Conservation (phyloP, 768 basidiomycete genomes). For the Tricholomella constricta region DNA sequence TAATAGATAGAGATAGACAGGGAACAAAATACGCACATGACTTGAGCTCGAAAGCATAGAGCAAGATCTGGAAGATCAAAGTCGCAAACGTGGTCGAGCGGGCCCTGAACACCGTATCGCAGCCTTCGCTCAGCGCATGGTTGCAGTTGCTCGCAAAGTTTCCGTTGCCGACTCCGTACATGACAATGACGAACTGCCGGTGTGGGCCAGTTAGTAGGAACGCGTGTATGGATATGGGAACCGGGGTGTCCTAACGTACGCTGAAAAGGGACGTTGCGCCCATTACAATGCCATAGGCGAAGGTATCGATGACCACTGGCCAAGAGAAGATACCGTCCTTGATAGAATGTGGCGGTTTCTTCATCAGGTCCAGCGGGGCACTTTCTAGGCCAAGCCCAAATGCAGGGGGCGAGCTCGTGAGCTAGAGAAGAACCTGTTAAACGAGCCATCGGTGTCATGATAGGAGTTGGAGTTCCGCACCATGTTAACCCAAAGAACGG, state of each 20-base stretch:
- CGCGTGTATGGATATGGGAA: no score
- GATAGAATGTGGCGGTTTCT: conserved; percentile 44
- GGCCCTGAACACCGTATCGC: conserved; percentile 31
- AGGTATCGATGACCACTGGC: conserved; percentile 37
- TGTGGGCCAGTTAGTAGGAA: no score
- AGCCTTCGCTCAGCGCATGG: no score
- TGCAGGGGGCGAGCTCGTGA: conserved; percentile 52
- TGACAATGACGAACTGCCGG: conserved; percentile 42
- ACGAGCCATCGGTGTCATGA: no score
- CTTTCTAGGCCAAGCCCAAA: conserved; percentile 55
- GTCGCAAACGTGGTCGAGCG: conserved; percentile 40
- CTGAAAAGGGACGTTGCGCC: conserved; percentile 34
- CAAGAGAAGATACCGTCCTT: conserved; percentile 41
- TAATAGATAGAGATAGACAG: no score
- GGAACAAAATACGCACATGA: conserved; percentile 38
- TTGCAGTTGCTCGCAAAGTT: conserved; percentile 34
- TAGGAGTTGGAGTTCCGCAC: conserved; percentile 25
- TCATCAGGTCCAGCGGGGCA: conserved; percentile 54
- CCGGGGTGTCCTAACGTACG: conserved; percentile 26
- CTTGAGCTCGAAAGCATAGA: conserved; percentile 39
- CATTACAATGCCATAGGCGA: conserved; percentile 41
- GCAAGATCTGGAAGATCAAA: conserved; percentile 37
- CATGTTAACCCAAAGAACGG: conserved; percentile 56
- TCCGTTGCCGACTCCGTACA: conserved; percentile 35
- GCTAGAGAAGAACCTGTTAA: conserved; percentile 13